Evolutionary conservation across 169 alveolate genomes (phyloP).

Genomic region (Plasmodium fragile): DNA sequence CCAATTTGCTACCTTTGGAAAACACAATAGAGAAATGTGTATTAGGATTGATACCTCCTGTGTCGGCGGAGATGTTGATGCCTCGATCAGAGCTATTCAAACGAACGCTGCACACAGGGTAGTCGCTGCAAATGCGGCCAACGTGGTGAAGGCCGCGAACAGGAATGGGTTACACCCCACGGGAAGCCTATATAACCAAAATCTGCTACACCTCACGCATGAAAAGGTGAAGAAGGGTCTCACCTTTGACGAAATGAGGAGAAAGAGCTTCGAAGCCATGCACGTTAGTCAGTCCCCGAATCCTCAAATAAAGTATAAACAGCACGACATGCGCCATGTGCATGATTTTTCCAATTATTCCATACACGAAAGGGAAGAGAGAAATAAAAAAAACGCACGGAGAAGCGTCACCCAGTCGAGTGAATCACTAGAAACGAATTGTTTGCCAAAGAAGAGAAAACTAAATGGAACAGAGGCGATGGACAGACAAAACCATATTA

Average conservation of each 20-base stretch:
- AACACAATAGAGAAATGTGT: neutral
- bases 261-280: conserved; percentile 43
- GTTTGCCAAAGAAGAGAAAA: neutral
- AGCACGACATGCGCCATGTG: neutral
- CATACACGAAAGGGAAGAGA: neutral
- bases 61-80: neutral
- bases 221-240: conserved; percentile 39
- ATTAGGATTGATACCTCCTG: neutral
- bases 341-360: neutral
- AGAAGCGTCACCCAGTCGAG: neutral
- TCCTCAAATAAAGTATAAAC: neutral
- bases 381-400: neutral
- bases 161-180: neutral
- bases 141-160: neutral
- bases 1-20: neutral
- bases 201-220: neutral
- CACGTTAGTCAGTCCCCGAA: neutral
- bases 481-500: neutral
- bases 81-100: neutral
- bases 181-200: neutral
- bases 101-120: neutral
- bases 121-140: neutral
- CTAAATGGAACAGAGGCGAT: neutral
- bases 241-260: conserved; percentile 47
- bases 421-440: neutral